phyloP scores from a whole-genome alignment of 2,329 filamentous ascomycete species.

The Ophiostoma perfectum region DNA sequence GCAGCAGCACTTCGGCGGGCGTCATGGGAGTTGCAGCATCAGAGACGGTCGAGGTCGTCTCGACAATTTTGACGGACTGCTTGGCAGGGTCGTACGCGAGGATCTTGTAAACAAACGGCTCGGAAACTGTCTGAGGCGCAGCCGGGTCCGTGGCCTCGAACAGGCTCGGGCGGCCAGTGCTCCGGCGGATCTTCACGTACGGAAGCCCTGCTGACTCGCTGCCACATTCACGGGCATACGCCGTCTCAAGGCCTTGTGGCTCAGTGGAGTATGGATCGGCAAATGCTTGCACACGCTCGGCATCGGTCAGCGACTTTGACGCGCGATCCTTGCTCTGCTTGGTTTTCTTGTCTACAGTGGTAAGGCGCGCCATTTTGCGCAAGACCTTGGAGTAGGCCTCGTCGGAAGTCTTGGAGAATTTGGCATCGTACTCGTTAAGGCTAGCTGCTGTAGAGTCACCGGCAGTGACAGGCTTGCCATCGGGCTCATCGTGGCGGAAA shows the following conservation, averaged over 20 bases:
- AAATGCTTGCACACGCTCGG: conserved; percentile 18
- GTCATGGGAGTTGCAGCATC: conserved; percentile 47
- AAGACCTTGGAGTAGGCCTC: conserved; percentile 31
- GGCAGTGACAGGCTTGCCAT: conserved; percentile 26
- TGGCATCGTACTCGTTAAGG: conserved; percentile 37
- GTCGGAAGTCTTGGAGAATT: conserved; percentile 27
- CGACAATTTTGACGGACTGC: conserved; percentile 52
- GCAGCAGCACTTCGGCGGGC: conserved; percentile 55
- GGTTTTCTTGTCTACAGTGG: conserved; percentile 14
- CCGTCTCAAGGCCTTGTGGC: conserved; percentile 46
- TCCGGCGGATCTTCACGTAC: conserved; percentile 32
- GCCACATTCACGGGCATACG: conserved; percentile 42
- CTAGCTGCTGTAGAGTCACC: conserved; percentile 35
- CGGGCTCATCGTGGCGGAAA: conserved; percentile 34
- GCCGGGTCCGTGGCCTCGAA: not conserved
- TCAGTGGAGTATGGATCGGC: conserved; percentile 38
- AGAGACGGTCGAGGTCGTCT: conserved; percentile 52
- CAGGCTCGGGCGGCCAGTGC: not conserved
- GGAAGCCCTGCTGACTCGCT: conserved; percentile 35
- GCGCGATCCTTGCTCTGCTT: conserved; percentile 24
- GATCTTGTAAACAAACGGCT: conserved; percentile 51
- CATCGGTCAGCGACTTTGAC: conserved; percentile 12
- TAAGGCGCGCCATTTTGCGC: conserved; percentile 23
- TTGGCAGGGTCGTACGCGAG: conserved; percentile 59
- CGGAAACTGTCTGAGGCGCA: not conserved